Evolutionary conservation across 805 yeast species (phyloP).

Genomic region (Saccharomyces jurei): DNA sequence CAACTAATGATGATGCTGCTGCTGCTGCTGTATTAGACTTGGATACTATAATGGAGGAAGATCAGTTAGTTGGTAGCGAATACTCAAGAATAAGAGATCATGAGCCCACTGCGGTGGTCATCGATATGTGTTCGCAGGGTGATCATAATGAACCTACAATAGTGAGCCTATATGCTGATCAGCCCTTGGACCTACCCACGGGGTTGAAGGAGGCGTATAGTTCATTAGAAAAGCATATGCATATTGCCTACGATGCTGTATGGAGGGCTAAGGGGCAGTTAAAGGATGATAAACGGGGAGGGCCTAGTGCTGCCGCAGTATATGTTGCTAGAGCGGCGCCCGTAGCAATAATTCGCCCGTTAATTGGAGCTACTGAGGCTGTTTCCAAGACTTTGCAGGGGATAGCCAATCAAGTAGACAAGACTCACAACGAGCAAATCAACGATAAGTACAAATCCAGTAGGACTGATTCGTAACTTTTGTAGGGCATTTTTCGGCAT

Average conservation of each 20-base stretch:
- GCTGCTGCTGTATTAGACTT: conserved; percentile 11
- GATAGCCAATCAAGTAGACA: conserved; percentile 70
- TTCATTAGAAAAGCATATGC: conserved; percentile 60
- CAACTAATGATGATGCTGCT: conserved; percentile 1
- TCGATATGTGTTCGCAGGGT: conserved; percentile 16
- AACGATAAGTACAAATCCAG: conserved; percentile 56
- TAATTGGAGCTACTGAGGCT: conserved; percentile 90
- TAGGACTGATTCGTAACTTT: background rate
- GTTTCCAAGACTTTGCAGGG: conserved; percentile 78
- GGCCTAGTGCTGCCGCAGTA: conserved; percentile 56
- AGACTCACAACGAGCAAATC: conserved; percentile 47
- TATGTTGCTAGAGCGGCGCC: conserved; percentile 75
- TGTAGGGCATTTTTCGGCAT: background rate
- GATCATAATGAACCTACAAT: conserved; percentile 25
- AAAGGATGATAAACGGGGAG: conserved; percentile 31
- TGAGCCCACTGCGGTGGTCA: conserved; percentile 21
- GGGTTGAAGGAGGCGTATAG: conserved; percentile 72
- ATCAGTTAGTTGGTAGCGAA: conserved; percentile 30
- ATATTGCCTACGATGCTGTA: conserved; percentile 57
- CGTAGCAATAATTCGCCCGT: conserved; percentile 68
- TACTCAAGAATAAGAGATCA: conserved; percentile 29
- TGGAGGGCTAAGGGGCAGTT: conserved; percentile 52
- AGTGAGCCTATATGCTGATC: conserved; percentile 75
- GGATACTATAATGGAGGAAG: conserved; percentile 26
- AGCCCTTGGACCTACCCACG: conserved; percentile 61